Base-by-base conservation (phyloP, 2,329 filamentous ascomycete species). In the Fusarium gaditjirri region DNA sequence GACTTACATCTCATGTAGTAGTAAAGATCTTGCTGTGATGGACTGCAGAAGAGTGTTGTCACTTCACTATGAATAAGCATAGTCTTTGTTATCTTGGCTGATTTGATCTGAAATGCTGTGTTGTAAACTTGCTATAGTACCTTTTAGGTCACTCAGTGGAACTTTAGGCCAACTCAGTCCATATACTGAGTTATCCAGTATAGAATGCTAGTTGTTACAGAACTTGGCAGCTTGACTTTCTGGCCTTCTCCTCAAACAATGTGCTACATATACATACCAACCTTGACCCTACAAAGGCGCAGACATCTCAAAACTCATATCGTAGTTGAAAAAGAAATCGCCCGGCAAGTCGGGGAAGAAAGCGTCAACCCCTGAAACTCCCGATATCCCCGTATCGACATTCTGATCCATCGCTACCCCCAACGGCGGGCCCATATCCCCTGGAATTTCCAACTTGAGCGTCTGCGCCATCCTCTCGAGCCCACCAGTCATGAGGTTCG, bases 401-500 rank as follows among this genome's bases (percentile, higher is more conserved):
- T 52, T n/a, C 16, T 50, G 56, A 9, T 54, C 36, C 35, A 68
- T 57, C 17, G 21, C 64, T 1, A 68, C 38, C 1, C 39, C 57
- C 16, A 53, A 25, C 3, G 42, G 47, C 7, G 44, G 41, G 0
- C 38, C 62, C 27, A 66, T 21, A 4, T 67, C 65, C 8, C 62
- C 65, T 8, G 41, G 29, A 1, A 36, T 52, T 10, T 56, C 29
- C 8, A 44, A 21, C 47, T 70, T 70, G 17, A 71, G 52, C 14
- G 66, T 71, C 47, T 70, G 61, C 0, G 68, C 68, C 56, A 71
- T 71, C 6, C 68, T 60, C 27, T 85, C 83, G 3, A 86, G 71
- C 1, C 84, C 84, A 8, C 81, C 80, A 0, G 82, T 83, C 83
- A 86, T 85, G 29, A 85, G 74, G 29, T 84, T 81, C 10, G 83